Evolutionary conservation across 306 rosid genomes (phyloP).

Genomic region (Carpinus viminea): DNA sequence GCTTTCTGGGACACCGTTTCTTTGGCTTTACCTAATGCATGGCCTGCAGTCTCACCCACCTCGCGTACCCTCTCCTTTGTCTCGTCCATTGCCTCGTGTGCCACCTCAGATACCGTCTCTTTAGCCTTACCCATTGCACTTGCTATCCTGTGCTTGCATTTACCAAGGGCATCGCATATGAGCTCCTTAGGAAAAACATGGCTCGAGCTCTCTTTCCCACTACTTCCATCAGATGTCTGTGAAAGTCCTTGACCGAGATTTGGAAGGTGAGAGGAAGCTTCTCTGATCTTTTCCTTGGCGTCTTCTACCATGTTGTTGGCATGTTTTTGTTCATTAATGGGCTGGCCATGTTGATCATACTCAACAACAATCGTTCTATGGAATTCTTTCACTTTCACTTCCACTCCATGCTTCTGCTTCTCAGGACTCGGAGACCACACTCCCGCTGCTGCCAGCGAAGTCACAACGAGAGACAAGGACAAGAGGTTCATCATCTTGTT

Average conservation of each 20-base stretch:
- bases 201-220: neutral
- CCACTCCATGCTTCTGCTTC: slow-evolving; percentile 19
- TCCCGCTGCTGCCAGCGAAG: slow-evolving; percentile 55
- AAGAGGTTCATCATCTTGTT: slow-evolving; percentile 57
- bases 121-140: slow-evolving; percentile 48
- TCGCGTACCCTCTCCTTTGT: slow-evolving; percentile 15
- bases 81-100: slow-evolving; percentile 9
- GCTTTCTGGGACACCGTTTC: slow-evolving; percentile 23
- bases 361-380: slow-evolving; percentile 71
- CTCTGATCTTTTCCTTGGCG: slow-evolving; percentile 34
- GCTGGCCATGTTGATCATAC: slow-evolving; percentile 52
- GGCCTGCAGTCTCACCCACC: slow-evolving; percentile 16
- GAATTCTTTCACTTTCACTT: slow-evolving; percentile 62
- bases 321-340: slow-evolving; percentile 34
- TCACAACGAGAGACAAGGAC: slow-evolving; percentile 45
- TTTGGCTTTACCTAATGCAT: slow-evolving; percentile 26
- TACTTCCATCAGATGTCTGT: neutral
- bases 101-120: slow-evolving; percentile 29
- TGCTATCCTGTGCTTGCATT: slow-evolving; percentile 58
- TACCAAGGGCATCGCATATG: slow-evolving; percentile 67
- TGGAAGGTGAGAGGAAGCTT: slow-evolving; percentile 43
- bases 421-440: slow-evolving; percentile 52
- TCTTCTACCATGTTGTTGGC: neutral
- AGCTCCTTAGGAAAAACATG: slow-evolving; percentile 44
- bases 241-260: slow-evolving; percentile 42